Percentiles rank a stretch among this genome's conserved stretches.
Conservation (phyloP, 345 rosid genomes). For the Balakata baccata region DNA sequence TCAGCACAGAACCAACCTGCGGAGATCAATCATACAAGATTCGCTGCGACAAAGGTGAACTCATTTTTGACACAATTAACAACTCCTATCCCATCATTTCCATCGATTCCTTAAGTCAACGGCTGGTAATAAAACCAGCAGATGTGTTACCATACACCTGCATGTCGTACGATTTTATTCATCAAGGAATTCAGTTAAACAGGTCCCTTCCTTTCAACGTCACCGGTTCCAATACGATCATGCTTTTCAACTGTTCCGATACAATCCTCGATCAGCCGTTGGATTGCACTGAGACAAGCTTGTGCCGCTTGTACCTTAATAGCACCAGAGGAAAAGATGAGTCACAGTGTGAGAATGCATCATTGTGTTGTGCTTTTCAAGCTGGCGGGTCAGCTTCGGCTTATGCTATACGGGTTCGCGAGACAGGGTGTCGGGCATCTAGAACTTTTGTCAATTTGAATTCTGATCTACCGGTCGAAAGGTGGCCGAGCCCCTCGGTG, state of each 20-base stretch:
- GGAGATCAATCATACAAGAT: slow-evolving; percentile 49
- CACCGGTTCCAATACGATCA: slow-evolving; percentile 43
- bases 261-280: slow-evolving; percentile 33
- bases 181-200: slow-evolving; percentile 35
- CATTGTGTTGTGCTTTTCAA: slow-evolving; percentile 36
- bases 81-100: slow-evolving; percentile 29
- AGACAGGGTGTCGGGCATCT: slow-evolving; percentile 41
- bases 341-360: slow-evolving; percentile 27
- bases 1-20: slow-evolving; percentile 21
- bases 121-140: slow-evolving; percentile 39
- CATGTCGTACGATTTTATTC: slow-evolving; percentile 26
- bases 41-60: slow-evolving; percentile 32
- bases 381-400: slow-evolving; percentile 40
- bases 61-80: slow-evolving; percentile 17
- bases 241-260: slow-evolving; percentile 40
- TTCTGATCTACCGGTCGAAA: slow-evolving; percentile 17
- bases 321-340: not conserved
- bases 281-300: slow-evolving; percentile 35
- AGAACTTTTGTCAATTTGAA: slow-evolving; percentile 45
- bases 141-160: slow-evolving; percentile 31
- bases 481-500: slow-evolving; percentile 46
- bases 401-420: slow-evolving; percentile 34
- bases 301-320: slow-evolving; percentile 40
- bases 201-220: slow-evolving; percentile 41
- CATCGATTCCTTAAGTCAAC: slow-evolving; percentile 29